phyloP scores from a whole-genome alignment of 179 eudicot genomes.

The Drosera spatulata region DNA sequence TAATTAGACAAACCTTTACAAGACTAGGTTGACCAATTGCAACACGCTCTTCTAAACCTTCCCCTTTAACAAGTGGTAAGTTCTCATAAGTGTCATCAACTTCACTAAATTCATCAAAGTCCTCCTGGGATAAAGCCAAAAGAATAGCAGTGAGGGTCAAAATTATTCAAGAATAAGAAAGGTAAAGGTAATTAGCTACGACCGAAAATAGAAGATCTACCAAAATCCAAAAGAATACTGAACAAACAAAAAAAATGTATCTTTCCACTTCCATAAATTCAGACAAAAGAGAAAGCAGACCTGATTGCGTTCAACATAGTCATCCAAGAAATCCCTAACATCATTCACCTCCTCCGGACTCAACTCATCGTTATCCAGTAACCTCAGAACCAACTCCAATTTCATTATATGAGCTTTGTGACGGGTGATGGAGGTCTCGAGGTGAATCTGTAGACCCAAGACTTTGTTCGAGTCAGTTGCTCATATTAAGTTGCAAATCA shows the following conservation, averaged over 20 bases:
- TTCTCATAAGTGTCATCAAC: slow-evolving; percentile 88
- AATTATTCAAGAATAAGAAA: not conserved
- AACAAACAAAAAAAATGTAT: no score
- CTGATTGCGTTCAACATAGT: slow-evolving; percentile 98
- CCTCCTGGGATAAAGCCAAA: slow-evolving; percentile 42
- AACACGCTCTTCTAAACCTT: slow-evolving; percentile 91
- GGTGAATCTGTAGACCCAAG: slow-evolving; percentile 54
- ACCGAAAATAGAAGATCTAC: not conserved
- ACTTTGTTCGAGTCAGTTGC: slow-evolving; percentile 2
- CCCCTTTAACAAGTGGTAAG: slow-evolving; percentile 89
- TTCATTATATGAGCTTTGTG: slow-evolving; percentile 98
- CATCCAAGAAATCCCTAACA: slow-evolving; percentile 91
- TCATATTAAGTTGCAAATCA: not conserved
- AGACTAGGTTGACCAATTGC: slow-evolving; percentile 68
- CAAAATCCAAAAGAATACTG: not conserved
- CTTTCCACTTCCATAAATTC: no score
- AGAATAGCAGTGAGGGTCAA: not conserved
- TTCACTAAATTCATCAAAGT: slow-evolving; percentile 89
- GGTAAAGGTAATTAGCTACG: not conserved
- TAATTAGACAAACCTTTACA: slow-evolving; percentile 48
- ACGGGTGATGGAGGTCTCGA: slow-evolving; percentile 84
- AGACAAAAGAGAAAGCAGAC: slow-evolving; percentile 14
- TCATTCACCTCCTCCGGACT: slow-evolving; percentile 97
- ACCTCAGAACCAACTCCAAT: slow-evolving; percentile 83
- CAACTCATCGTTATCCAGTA: slow-evolving; percentile 90